Base-by-base conservation (phyloP, 495 filamentous ascomycete species). In the Thozetella sp. region DNA sequence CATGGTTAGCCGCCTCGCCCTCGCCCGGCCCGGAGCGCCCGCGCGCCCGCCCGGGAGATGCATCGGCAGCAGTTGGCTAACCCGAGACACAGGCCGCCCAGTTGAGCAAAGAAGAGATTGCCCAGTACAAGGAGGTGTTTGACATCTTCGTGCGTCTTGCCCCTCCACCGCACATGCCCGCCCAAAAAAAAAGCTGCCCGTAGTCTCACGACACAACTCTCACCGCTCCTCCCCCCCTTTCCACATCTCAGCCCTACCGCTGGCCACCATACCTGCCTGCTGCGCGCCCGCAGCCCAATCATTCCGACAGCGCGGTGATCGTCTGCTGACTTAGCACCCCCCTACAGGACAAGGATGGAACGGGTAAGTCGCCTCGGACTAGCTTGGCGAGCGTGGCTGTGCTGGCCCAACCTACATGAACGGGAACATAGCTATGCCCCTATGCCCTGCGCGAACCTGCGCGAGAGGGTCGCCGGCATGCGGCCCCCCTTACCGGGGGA, bases 101-200 rank as follows among this genome's bases (percentile, higher is more conserved):
- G 68, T 81, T 96, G 65, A 90, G 91, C 63, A 88, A 93, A 80
- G 92, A 96, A 73, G 90, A 95, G 81, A 89, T 96, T 60, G 93
- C 91, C 68, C 92, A 95, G 77, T 96, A 93, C 80, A 94, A 91
- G 84, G 91, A 95, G 76, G 92, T 92, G 26, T 96, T 96, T 77
- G 93, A 92, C 73, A 85, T 96, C 19, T 96, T 96, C 74, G 92
- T 96, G 80, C 88, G 92, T 91, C 30, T 53, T 26, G 19, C 51
- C 51, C 23, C 19, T 23, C 34, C 9, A 34, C 34, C 19, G 12
- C n/a, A 10, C 1, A 9, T 45, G 2, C 50, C 3, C 34, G 15
- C 25, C 40, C 52, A 34, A 24, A 34, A 25, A 50, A 53, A 50
- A 59, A 50, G 37, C 50, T 50, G 54, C 57, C 30, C 13, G 12